phyloP scores from a whole-genome alignment of 2,329 filamentous ascomycete species.

The Sordariomycetes sp. region DNA sequence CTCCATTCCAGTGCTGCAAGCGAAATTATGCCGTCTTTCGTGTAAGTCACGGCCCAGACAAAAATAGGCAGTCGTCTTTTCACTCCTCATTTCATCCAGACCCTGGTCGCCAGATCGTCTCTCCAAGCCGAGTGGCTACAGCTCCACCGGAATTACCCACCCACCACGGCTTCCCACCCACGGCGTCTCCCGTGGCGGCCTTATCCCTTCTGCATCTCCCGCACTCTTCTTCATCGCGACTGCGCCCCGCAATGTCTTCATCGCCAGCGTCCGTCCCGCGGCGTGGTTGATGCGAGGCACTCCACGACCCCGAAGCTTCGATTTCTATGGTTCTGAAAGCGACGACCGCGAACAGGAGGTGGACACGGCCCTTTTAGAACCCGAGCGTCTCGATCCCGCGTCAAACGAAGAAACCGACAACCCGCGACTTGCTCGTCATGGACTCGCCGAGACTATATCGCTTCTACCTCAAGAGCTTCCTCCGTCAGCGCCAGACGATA shows the following conservation, averaged over 20 bases:
- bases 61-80: not conserved
- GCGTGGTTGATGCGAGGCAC: constrained; percentile 4
- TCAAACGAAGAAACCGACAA: not conserved
- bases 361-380: not conserved
- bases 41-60: constrained; percentile 2
- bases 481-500: constrained; percentile 1
- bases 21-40: constrained; percentile 5
- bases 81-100: constrained; percentile 4
- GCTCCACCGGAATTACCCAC: not conserved
- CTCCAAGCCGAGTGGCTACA: not conserved
- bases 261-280: constrained; percentile 3
- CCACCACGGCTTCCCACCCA: not conserved
- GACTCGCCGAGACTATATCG: not conserved
- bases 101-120: not conserved
- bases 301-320: not conserved
- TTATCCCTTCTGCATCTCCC: not conserved
- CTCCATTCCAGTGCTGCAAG: constrained; percentile 3
- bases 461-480: not conserved
- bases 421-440: not conserved
- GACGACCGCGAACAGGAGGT: not conserved
- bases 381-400: not conserved
- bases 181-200: not conserved
- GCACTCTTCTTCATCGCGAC: not conserved
- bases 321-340: not conserved
- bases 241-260: constrained; percentile 5